Conservation (phyloP, 2,329 filamentous ascomycete species). For the Cucurbitaria berberidis region DNA sequence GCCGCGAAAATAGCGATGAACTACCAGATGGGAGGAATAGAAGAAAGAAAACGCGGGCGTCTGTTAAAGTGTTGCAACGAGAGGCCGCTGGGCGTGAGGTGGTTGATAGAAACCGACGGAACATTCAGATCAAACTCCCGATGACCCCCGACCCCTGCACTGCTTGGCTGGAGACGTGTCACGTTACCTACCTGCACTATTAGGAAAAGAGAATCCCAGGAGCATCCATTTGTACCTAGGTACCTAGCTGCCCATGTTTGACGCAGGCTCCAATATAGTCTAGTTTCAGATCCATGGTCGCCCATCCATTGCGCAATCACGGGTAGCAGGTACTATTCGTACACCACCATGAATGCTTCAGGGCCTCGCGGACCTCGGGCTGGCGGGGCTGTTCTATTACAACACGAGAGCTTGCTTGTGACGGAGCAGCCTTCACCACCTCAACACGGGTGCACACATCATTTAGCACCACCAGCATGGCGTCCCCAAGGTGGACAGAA, state of each 20-base stretch:
- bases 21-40: slow-evolving; percentile 24
- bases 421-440: neutral
- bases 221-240: too few relatives aligned
- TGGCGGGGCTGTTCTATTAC: slow-evolving; percentile 24
- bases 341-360: too few relatives aligned
- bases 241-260: neutral
- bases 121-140: slow-evolving; percentile 20
- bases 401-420: slow-evolving; percentile 1
- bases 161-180: slow-evolving; percentile 21
- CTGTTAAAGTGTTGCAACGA: slow-evolving; percentile 25
- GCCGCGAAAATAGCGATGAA: slow-evolving; percentile 31
- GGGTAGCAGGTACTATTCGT: neutral
- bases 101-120: slow-evolving; percentile 34
- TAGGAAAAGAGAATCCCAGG: too few relatives aligned
- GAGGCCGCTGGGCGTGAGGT: slow-evolving; percentile 22
- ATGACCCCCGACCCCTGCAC: slow-evolving; percentile 19
- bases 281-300: neutral
- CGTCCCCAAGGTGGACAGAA: slow-evolving; percentile 37
- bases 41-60: slow-evolving; percentile 28
- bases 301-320: neutral
- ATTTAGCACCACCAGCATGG: slow-evolving; percentile 20
- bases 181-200: slow-evolving; percentile 10
- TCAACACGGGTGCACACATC: neutral
- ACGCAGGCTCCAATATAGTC: too few relatives aligned
- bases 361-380: slow-evolving; percentile 20